phyloP scores from a whole-genome alignment of 371 early-diverging fungal genomes.

The Mortierella sp. region DNA sequence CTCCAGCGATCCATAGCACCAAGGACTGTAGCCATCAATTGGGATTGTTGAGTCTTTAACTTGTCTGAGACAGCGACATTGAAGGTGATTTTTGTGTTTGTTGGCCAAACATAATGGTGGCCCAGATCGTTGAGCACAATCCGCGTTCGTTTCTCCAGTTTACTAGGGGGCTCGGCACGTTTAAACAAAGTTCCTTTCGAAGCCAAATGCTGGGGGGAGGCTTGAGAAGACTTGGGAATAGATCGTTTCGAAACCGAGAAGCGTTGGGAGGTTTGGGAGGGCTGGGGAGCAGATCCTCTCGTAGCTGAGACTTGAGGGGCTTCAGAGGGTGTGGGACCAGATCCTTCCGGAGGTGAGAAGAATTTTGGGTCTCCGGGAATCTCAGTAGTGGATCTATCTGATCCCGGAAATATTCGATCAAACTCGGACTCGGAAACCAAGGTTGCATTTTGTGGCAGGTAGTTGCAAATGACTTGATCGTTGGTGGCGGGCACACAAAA shows the following conservation, averaged over 20 bases:
- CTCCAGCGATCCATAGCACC: not conserved
- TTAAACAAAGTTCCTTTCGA: not conserved
- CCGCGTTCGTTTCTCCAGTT: not conserved
- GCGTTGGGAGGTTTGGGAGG: not conserved
- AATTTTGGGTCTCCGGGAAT: not conserved
- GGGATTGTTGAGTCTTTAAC: no score
- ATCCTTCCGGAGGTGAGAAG: not conserved
- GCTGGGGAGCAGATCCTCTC: not conserved
- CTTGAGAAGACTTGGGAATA: not conserved
- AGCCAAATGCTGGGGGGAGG: not conserved
- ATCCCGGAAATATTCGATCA: no score
- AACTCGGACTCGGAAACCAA: no score
- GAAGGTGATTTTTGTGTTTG: no score
- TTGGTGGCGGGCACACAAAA: not conserved
- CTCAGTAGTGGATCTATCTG: not conserved
- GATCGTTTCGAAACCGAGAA: not conserved
- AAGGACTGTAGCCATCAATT: no score
- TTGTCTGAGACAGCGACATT: no score
- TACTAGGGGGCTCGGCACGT: not conserved
- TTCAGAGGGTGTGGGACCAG: not conserved
- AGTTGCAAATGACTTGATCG: not conserved
- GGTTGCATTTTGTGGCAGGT: no score
- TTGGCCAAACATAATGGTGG: no score
- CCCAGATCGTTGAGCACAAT: not conserved
- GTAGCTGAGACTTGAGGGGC: constrained; percentile 1